Conservation (phyloP, 2,329 filamentous ascomycete genomes). For the Verticillium zaregamsianum region DNA sequence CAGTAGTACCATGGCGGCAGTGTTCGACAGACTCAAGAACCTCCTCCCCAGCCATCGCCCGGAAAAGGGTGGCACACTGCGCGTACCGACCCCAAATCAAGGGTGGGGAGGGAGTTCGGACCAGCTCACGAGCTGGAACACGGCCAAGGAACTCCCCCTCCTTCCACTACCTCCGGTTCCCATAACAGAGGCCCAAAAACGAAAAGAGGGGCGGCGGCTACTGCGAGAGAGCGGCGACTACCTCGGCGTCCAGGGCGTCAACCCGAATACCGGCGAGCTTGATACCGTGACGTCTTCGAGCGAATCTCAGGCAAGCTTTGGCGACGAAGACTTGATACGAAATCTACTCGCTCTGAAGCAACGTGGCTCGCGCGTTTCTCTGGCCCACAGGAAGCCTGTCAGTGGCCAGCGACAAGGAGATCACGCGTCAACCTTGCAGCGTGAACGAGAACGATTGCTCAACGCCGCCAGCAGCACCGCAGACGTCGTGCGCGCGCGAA, state of each 20-base stretch:
- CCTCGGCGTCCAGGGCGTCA: slow-evolving; percentile 54
- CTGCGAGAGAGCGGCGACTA: slow-evolving; percentile 54
- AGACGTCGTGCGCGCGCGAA: slow-evolving; percentile 25
- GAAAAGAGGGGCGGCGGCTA: slow-evolving; percentile 30
- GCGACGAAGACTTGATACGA: slow-evolving; percentile 13
- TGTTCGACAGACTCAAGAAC: slow-evolving; percentile 30
- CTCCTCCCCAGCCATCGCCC: slow-evolving; percentile 44
- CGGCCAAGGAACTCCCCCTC: slow-evolving; percentile 20
- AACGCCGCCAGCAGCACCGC: slow-evolving; percentile 38
- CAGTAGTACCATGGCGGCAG: background rate
- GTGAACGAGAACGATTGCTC: slow-evolving; percentile 34
- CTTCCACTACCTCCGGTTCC: background rate
- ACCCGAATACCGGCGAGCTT: slow-evolving; percentile 50
- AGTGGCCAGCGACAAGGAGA: slow-evolving; percentile 42
- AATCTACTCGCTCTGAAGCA: slow-evolving; percentile 26
- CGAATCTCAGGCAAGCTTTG: slow-evolving; percentile 30
- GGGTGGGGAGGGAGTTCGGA: slow-evolving; percentile 19
- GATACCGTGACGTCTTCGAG: slow-evolving; percentile 46
- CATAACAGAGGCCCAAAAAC: slow-evolving; percentile 5
- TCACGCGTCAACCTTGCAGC: slow-evolving; percentile 20
- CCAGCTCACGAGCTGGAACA: slow-evolving; percentile 30
- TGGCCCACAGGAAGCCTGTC: slow-evolving; percentile 34
- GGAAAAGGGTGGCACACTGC: slow-evolving; percentile 46
- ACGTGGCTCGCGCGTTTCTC: slow-evolving; percentile 27
- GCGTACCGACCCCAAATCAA: slow-evolving; percentile 14